A percentile compares a stretch with the other conserved stretches of the same genome.
Conservation (phyloP, 2,329 filamentous ascomycete species). For the Colletotrichum sp. region DNA sequence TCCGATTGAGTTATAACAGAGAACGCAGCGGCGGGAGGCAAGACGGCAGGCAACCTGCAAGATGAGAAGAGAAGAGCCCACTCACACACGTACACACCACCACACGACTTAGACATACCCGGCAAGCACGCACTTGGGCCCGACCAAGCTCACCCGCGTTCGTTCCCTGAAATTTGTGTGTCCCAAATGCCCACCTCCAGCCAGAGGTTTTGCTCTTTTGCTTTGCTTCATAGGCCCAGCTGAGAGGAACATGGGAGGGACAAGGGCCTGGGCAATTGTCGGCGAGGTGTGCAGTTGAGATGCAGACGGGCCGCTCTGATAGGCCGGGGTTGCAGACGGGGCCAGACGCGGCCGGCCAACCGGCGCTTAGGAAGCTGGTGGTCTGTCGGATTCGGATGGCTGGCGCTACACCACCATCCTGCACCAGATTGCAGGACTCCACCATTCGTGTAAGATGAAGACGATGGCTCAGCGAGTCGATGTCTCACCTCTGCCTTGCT, state of each 20-base stretch:
- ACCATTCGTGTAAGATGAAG: slow-evolving; percentile 47
- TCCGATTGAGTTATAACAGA: slow-evolving; percentile 20
- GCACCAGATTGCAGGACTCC: slow-evolving; percentile 40
- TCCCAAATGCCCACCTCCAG: slow-evolving; percentile 6
- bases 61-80: slow-evolving; percentile 8
- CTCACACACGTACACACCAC: neutral
- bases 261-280: slow-evolving; percentile 27
- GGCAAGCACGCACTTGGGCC: slow-evolving; percentile 6
- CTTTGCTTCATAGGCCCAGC: slow-evolving; percentile 19
- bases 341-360: slow-evolving; percentile 40
- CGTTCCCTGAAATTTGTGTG: neutral
- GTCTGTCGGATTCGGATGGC: slow-evolving; percentile 44
- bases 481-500: slow-evolving; percentile 53
- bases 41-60: slow-evolving; percentile 15
- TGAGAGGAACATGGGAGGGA: slow-evolving; percentile 16
- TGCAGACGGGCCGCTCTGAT: slow-evolving; percentile 43
- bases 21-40: slow-evolving; percentile 4
- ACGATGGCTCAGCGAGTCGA: slow-evolving; percentile 46
- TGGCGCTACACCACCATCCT: slow-evolving; percentile 47
- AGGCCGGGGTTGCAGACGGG: slow-evolving; percentile 40
- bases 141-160: slow-evolving; percentile 1
- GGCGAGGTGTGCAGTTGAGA: slow-evolving; percentile 30
- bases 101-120: neutral
- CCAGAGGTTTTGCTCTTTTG: neutral
- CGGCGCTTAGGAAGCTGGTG: slow-evolving; percentile 53